These are phyloP conservation scores for Aschersonia sp. DNA, from an alignment of 2,329 filamentous ascomycete genomes.

Conservation along the genomic window DNA sequence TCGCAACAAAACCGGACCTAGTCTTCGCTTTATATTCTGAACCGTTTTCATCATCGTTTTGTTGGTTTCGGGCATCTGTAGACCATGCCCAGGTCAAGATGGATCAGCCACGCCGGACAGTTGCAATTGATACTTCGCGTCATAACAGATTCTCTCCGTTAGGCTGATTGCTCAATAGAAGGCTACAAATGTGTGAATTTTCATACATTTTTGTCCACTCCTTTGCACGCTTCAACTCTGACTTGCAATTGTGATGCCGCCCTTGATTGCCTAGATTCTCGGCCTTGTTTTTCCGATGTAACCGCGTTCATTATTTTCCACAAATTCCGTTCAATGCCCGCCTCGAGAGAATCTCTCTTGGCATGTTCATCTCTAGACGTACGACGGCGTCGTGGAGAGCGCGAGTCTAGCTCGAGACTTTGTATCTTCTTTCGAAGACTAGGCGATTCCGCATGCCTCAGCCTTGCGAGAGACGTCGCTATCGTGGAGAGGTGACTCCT, in stretches of 20 bases:
- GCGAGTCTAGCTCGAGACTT: not conserved
- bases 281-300: not conserved
- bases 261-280: not conserved
- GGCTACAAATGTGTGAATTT: too few relatives aligned
- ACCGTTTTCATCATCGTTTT: too few relatives aligned
- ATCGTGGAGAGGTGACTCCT: constrained; percentile 14
- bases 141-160: too few relatives aligned
- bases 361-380: not conserved
- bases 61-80: too few relatives aligned
- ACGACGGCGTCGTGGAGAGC: not conserved
- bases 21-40: too few relatives aligned
- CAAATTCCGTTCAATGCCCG: constrained; percentile 7
- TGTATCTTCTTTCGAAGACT: constrained; percentile 14
- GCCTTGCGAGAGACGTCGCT: constrained; percentile 14
- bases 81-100: too few relatives aligned
- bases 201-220: too few relatives aligned
- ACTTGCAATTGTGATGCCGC: not conserved
- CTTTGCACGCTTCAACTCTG: too few relatives aligned
- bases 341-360: not conserved
- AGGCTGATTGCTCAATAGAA: too few relatives aligned
- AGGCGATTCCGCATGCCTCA: constrained; percentile 20
- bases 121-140: too few relatives aligned
- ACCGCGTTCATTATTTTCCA: constrained; percentile 13
- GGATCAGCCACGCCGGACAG: too few relatives aligned
- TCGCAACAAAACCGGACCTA: too few relatives aligned